Base-by-base conservation (phyloP, 148 eudicot species). In the Fagopyrum esculentum region DNA sequence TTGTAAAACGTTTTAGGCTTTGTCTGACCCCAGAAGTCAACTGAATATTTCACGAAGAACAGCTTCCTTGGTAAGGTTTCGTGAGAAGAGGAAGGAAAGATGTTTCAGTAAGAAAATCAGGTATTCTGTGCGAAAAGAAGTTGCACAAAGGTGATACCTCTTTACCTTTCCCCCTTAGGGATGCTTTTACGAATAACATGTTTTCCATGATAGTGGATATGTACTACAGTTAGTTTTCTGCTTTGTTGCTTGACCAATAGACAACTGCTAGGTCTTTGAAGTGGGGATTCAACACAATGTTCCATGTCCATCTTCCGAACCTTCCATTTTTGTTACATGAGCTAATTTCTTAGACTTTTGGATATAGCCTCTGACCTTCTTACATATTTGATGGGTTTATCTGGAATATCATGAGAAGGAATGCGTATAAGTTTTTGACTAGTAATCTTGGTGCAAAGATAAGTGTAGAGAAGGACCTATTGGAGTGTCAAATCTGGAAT, bases 41-140 rank as follows among this genome's bases (percentile, higher is more conserved):
- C 68, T 68, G 69, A 85, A 78, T 44, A 57, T 72, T 40, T 77
- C 85, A 6, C 78, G 57, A 8, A 80, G 82, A 45, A 19, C 77
- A 9, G 78, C 83, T 40, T 80, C 80, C 43, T 71, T 80, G 73
- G 81, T 80, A 55, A 76, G 83, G 74, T 85, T 76, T 76, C 74
- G 80, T 47, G 85, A 74, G 73, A 74, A 77, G 76, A 78, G 83
- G 77, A 82, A 82, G 48, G 85, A 80, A 55, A 82, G 80, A 74
- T 75, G 85, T 74, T 83, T 76, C 66, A 79, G 73, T 50, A 81
- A 84, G 60, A 81, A 81, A 78, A 66, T 66, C 17, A 40, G 71
- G 47, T 82, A 82, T 66, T 73, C 80, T 22, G 80, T 80, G 60
- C 78, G 80, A 52, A 82, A 82, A 80, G 85, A 82, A 54, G 85